Base-by-base conservation (phyloP, 306 rosid species). In the Cicer arietinum region DNA sequence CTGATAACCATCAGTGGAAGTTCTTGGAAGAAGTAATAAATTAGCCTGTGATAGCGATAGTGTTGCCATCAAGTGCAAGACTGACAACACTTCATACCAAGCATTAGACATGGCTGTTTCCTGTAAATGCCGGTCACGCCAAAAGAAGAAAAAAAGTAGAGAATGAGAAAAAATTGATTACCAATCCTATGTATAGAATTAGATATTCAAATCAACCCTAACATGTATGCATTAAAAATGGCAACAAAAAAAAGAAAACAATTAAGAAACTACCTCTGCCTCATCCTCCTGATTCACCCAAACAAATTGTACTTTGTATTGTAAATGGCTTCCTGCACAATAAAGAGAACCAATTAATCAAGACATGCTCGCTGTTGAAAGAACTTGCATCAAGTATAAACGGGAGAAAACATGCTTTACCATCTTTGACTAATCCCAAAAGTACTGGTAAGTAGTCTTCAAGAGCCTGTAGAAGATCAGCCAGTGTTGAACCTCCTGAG, bases 221-320 rank as follows among this genome's bases (percentile, higher is more conserved):
- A 39, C 22, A 7, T 7, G 3, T 22, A 22, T 25, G 7, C 64
- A 10, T 58, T 10, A 58, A 10, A 14, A 6, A 41, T 41, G 17
- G 8, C 10, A 12, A 20, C 44, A 10, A 9, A 44, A 45, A 12
- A 8, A 12, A 6, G 13, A 47, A 54, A 65, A 70, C 10, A 50
- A 11, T 35, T 42, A 1, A 61, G 67, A 13, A 77, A 6, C 75
- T 25, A 84, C 98, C 97, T 91, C 96, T 61, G 87, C 84, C 8
- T 93, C 97, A 83, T 91, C 97, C 82, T 93, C 98, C 73, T 93
- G 96, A 86, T 93, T 93, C 45, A 91, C 79, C 98, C 98, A 93
- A 70, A 80, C 85, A 89, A 91, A 93, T 67, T 89, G 96, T 70
- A 93, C 88, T 88, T 88, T 89, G 86, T 87, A 85, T 79, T 93